Conservation (phyloP, 306 rosid species). For the Trifolium fragiferum region DNA sequence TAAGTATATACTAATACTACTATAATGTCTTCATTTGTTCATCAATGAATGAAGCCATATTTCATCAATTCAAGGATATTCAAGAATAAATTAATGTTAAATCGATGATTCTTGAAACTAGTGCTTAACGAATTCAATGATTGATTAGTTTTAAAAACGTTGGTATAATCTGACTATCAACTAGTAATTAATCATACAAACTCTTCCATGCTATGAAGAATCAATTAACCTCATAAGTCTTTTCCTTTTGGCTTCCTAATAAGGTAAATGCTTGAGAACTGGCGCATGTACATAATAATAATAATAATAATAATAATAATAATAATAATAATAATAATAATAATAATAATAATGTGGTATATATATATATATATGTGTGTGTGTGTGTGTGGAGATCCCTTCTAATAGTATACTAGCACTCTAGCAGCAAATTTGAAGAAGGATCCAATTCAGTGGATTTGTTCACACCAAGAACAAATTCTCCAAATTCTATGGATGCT, state of each 20-base stretch:
- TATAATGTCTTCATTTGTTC: too few relatives aligned
- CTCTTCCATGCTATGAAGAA: not conserved
- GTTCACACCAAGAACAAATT: constrained; percentile 21
- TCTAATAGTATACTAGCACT: not conserved
- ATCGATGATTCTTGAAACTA: not conserved
- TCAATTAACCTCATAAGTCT: constrained; percentile 1
- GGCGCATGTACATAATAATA: not conserved
- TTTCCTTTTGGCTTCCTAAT: not conserved
- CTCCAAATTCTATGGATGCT: constrained; percentile 2
- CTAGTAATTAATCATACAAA: not conserved
- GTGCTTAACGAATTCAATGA: not conserved
- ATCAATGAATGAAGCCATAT: too few relatives aligned
- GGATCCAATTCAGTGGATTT: not conserved
- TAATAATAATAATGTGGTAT: not conserved
- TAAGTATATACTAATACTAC: too few relatives aligned
- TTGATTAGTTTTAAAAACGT: not conserved
- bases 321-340: too few relatives aligned
- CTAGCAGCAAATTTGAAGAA: not conserved
- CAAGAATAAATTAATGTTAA: too few relatives aligned
- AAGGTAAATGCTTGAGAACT: constrained; percentile 19
- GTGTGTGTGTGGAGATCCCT: not conserved
- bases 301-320: too few relatives aligned
- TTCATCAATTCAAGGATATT: too few relatives aligned
- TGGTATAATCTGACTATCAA: not conserved
- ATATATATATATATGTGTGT: not conserved